Conservation (phyloP, 805 yeast genomes). For the Spathaspora arborariae region DNA sequence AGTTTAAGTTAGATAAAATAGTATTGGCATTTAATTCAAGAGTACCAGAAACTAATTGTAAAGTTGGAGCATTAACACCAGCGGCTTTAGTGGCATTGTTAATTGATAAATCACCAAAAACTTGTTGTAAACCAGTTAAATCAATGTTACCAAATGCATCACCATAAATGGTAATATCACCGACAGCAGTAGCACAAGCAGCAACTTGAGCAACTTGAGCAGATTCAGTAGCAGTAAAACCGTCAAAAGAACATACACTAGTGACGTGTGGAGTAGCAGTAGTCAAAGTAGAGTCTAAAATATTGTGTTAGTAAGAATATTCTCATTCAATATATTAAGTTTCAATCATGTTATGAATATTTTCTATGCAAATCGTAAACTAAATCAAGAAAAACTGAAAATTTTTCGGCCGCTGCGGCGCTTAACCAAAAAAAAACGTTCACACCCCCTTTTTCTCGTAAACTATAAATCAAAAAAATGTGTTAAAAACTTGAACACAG, state of each 20-base stretch:
- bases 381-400: neutral
- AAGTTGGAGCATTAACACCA: constrained; percentile 72
- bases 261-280: constrained; percentile 54
- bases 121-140: constrained; percentile 68
- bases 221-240: constrained; percentile 74
- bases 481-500: neutral
- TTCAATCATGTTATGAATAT: neutral
- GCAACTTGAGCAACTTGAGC: constrained; percentile 70
- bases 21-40: constrained; percentile 63
- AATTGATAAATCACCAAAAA: constrained; percentile 73
- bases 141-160: constrained; percentile 53
- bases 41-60: constrained; percentile 70
- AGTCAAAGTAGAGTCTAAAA: constrained; percentile 43
- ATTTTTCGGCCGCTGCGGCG: neutral
- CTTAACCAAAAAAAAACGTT: neutral
- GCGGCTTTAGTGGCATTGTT: constrained; percentile 61
- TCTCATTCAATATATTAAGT: neutral
- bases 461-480: neutral
- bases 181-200: constrained; percentile 75
- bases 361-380: neutral
- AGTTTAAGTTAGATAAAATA: constrained; percentile 59
- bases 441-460: too few relatives aligned
- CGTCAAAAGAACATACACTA: constrained; percentile 60
- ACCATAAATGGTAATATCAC: constrained; percentile 72
- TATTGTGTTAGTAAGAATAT: constrained; percentile 7